A percentile compares a stretch with the other conserved stretches of the same genome.
phyloP scores from a whole-genome alignment of 306 rosid genomes.

The Trifolium subterraneum region DNA sequence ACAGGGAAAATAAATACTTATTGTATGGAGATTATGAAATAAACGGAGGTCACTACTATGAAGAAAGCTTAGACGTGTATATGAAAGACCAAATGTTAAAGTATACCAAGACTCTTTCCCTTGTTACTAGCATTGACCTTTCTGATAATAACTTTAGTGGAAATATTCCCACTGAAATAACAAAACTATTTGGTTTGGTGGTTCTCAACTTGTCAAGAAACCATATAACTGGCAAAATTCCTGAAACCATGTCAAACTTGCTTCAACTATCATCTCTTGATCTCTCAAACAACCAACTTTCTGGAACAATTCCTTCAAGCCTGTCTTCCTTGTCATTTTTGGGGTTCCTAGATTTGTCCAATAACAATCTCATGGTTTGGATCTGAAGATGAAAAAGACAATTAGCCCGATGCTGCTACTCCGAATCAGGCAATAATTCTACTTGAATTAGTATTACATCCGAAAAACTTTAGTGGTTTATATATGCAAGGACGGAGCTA shows the following conservation, averaged over 20 bases:
- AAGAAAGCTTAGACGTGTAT: background rate
- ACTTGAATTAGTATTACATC: slow-evolving; percentile 26
- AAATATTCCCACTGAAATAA: background rate
- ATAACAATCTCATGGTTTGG: slow-evolving; percentile 68
- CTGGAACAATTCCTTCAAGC: slow-evolving; percentile 17
- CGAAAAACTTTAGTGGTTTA: no score
- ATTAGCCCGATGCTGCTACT: slow-evolving; percentile 73
- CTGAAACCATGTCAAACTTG: slow-evolving; percentile 27
- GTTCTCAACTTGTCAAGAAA: slow-evolving; percentile 4
- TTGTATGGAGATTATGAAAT: no score
- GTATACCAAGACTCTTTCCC: slow-evolving; percentile 1
- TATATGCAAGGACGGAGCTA: no score
- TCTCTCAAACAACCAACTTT: slow-evolving; percentile 50
- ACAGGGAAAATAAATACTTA: background rate
- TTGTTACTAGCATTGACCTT: slow-evolving; percentile 5
- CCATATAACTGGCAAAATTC: background rate
- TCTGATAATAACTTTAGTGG: background rate
- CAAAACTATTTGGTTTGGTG: background rate
- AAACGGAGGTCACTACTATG: no score
- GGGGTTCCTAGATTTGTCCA: background rate
- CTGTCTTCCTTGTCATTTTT: slow-evolving; percentile 10
- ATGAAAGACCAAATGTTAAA: background rate
- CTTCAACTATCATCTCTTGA: slow-evolving; percentile 50
- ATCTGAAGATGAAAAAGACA: slow-evolving; percentile 60
- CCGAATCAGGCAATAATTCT: slow-evolving; percentile 75